A percentile compares a stretch with the other conserved stretches of the same genome.
Conservation (phyloP, 2,329 filamentous ascomycete species). For the Fusarium dimerum region DNA sequence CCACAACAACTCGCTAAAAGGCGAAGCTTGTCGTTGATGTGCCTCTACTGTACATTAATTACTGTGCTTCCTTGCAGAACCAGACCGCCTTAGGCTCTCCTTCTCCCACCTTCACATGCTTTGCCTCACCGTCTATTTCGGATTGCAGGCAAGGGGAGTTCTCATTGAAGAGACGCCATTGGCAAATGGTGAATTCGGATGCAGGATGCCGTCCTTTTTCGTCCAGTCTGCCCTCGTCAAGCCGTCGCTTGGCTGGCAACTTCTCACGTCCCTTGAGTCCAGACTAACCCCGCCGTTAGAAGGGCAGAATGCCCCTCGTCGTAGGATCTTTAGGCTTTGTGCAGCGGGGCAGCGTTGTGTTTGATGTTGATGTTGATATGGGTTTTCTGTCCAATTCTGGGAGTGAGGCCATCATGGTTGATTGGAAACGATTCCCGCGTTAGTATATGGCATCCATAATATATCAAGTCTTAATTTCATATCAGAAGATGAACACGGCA, state of each 20-base stretch:
- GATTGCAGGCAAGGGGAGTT: neutral
- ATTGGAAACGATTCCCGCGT: neutral
- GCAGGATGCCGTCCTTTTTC: neutral
- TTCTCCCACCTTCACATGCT: neutral
- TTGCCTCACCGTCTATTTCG: neutral
- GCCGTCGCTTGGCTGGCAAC: neutral
- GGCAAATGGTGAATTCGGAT: neutral
- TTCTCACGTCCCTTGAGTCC: neutral
- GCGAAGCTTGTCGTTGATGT: neutral
- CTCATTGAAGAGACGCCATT: neutral
- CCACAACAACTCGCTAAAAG: neutral
- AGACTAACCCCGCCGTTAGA: neutral
- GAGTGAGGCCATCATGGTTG: neutral
- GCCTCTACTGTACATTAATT: neutral
- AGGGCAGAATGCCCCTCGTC: neutral
- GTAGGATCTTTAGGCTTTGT: neutral
- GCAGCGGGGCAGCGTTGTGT: neutral
- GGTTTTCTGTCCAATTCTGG: neutral
- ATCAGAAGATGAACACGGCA: too few relatives aligned
- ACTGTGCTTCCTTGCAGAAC: neutral
- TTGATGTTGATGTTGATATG: neutral
- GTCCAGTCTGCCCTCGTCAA: neutral
- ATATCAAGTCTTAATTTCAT: too few relatives aligned
- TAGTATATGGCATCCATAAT: too few relatives aligned
- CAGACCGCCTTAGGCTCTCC: neutral